Base-by-base conservation (phyloP, 306 rosid species). In the Quercus rubra region DNA sequence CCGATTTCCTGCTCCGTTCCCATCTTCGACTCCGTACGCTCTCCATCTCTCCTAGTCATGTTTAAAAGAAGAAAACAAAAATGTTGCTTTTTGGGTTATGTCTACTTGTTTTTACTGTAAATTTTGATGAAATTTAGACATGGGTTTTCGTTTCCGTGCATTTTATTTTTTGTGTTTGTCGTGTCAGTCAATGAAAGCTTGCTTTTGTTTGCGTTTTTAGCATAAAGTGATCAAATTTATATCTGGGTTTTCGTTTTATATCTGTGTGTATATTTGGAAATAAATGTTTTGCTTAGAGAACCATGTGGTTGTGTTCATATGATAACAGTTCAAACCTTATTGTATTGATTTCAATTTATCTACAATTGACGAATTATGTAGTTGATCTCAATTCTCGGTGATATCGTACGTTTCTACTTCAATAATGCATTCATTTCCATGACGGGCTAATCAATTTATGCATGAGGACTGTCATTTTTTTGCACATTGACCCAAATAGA, bases 1-100 rank as follows among this genome's bases (percentile, higher is more conserved):
- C 86, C 92, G 19, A 78, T 93, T 75, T 78, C 87, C 31, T 66
- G 74, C 82, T 74, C 84, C 49, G 70, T 93, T 67, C 59, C 73
- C 13, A 67, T 77, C 35, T 13, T 54, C 64, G 8, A 83, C 64
- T 55, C 79, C 87, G 97, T 93, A 61, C 71, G 73, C 75, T 63
- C 67, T 54, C 67, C 57, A 49, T 35, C 67, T 23, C 18, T 18
- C 7, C 13, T 67, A 51, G 20, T 63, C 28, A 33, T 83, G 41
- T 73, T n/a, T 62, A 5, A 61, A 11, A 23, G 8, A 5, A 61
- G 13, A 30, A 61, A 25, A 25, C 5, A 12, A 49, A 49, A 49
- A 3, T 13, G 17, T 49, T 25, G 12, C 13, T 4, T 25, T 23
- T 12, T 59, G 33, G 10, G 28, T 35, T 35, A 18, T 7, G 12